Percentiles rank a stretch among this genome's conserved stretches.
phyloP scores from a whole-genome alignment of 306 rosid genomes.

The Fragaria vesca region DNA sequence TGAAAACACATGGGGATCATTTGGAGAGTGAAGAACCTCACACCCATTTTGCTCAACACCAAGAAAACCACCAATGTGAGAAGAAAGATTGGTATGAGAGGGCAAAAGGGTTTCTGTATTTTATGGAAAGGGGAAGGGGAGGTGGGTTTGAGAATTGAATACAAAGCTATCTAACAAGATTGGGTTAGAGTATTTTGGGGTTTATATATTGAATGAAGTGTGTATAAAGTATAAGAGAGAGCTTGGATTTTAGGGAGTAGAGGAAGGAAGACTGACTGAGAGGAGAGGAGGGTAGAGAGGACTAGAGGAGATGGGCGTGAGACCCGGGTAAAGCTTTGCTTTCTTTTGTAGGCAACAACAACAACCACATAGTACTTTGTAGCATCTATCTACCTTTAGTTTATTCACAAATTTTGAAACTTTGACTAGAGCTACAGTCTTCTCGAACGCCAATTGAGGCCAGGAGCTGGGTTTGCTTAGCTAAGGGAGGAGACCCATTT shows the following conservation, averaged over 20 bases:
- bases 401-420: constrained; percentile 30
- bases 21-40: constrained; percentile 19
- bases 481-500: background rate
- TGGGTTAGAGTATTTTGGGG: constrained; percentile 3
- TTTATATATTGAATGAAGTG: background rate
- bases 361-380: background rate
- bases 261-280: background rate
- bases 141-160: constrained; percentile 9
- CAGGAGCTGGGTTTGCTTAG: background rate
- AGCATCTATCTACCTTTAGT: constrained; percentile 8
- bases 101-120: background rate
- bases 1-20: constrained; percentile 31
- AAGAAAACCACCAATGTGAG: background rate
- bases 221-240: background rate
- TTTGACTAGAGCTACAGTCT: constrained; percentile 21
- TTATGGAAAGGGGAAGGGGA: background rate
- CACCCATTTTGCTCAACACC: constrained; percentile 3
- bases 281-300: background rate
- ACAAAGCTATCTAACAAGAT: background rate
- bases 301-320: constrained; percentile 9
- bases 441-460: constrained; percentile 29
- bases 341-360: constrained; percentile 12
- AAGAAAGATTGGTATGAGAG: background rate
- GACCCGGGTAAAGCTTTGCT: constrained; percentile 38
- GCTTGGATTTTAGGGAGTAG: constrained; percentile 19